These are phyloP conservation scores for Parsonsia alboflavescens DNA, from an alignment of 257 asterid species.

Conservation along the genomic window DNA sequence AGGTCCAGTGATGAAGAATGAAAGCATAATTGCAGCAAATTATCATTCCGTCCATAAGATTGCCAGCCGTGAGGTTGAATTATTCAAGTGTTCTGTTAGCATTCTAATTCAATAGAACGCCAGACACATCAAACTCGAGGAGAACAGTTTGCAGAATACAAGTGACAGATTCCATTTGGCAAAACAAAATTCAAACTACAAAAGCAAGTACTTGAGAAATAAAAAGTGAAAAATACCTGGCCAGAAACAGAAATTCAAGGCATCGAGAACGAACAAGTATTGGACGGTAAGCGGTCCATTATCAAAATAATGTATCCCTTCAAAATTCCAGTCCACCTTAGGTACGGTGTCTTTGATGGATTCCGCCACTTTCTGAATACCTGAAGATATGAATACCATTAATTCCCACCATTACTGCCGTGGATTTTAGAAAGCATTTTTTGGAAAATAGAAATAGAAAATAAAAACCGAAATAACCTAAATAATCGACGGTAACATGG, in stretches of 20 bases:
- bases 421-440: background rate
- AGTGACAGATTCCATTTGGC: background rate
- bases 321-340: conserved; percentile 92
- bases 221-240: conserved; percentile 52
- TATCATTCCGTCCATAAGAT: background rate
- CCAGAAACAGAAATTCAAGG: conserved; percentile 97
- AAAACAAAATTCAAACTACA: background rate
- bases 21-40: background rate
- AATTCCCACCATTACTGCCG: background rate
- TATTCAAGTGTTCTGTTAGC: background rate
- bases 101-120: background rate
- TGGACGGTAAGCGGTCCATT: conserved; percentile 93
- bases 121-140: background rate
- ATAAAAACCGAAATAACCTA: conserved; percentile 35
- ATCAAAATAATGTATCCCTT: conserved; percentile 92
- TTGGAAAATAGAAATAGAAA: background rate
- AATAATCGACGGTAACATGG: conserved; percentile 66
- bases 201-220: background rate
- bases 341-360: conserved; percentile 63
- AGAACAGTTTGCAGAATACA: background rate
- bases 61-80: background rate
- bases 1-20: background rate
- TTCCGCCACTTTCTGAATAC: conserved; percentile 69
- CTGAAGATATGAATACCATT: conserved; percentile 26
- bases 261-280: conserved; percentile 86